A percentile compares a stretch with the other conserved stretches of the same genome.
Conservation (phyloP, 2,329 filamentous ascomycete genomes). For the Clonostachys rosea region DNA sequence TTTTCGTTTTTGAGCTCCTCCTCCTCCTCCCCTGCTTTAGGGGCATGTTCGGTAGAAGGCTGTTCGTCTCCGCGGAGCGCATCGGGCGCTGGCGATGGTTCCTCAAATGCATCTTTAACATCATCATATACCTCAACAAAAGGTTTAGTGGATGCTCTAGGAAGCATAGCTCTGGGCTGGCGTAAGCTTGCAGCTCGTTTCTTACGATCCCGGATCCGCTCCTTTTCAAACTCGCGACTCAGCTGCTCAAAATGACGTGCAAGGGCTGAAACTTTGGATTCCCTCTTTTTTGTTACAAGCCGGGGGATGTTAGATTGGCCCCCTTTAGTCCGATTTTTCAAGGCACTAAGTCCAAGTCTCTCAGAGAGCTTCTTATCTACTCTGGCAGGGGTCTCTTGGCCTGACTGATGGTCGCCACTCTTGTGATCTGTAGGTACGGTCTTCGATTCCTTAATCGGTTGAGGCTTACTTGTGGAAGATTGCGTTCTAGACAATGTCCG, state of each 20-base stretch:
- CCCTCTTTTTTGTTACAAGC: conserved; percentile 71
- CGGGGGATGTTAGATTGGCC: conserved; percentile 80
- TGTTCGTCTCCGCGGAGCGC: conserved; percentile 15
- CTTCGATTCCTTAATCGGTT: conserved; percentile 25
- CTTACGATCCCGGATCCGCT: conserved; percentile 79
- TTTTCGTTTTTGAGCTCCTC: not conserved
- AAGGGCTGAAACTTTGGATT: conserved; percentile 82
- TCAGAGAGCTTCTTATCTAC: conserved; percentile 75
- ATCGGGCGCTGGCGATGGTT: conserved; percentile 37
- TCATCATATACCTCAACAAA: conserved; percentile 95
- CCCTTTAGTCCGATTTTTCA: conserved; percentile 55
- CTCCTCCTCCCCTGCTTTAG: conserved; percentile 2
- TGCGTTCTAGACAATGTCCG: conserved; percentile 40
- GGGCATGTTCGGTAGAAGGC: not conserved
- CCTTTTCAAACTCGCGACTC: conserved; percentile 93
- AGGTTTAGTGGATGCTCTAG: conserved; percentile 87
- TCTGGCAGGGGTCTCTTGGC: conserved; percentile 34
- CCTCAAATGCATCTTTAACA: conserved; percentile 87
- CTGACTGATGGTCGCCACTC: not conserved
- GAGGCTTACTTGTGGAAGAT: conserved; percentile 35
- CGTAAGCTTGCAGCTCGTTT: conserved; percentile 73
- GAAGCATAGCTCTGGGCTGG: conserved; percentile 72
- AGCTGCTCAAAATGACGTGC: conserved; percentile 96
- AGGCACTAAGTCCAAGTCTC: conserved; percentile 58
- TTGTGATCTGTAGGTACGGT: conserved; percentile 15